phyloP scores from a whole-genome alignment of 1,284 basidiomycete genomes.

The Sutorius eximius region DNA sequence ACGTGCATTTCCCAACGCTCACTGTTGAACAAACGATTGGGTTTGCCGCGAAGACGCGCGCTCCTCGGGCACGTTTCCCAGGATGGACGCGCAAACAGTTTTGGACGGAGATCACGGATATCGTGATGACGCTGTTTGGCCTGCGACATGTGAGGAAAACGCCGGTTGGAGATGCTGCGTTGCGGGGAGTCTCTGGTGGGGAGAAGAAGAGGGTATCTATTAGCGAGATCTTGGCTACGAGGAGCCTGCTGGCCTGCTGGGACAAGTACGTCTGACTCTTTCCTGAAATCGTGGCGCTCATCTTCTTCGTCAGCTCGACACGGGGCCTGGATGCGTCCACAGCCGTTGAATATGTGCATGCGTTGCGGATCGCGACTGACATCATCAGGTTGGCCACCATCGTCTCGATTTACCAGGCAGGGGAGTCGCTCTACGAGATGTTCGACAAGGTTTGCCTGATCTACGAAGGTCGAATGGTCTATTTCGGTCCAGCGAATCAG shows the following conservation, averaged over 20 bases:
- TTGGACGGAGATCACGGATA: slow-evolving; percentile 47
- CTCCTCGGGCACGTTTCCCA: slow-evolving; percentile 49
- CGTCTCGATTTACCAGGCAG: slow-evolving; percentile 72
- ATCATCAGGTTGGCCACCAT: slow-evolving; percentile 54
- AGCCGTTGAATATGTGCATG: slow-evolving; percentile 63
- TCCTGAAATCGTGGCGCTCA: background rate
- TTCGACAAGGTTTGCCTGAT: slow-evolving; percentile 75
- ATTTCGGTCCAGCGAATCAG: slow-evolving; percentile 61
- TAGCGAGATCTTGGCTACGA: slow-evolving; percentile 48
- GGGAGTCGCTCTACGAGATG: slow-evolving; percentile 49
- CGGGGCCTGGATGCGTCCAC: slow-evolving; percentile 74
- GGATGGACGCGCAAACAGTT: slow-evolving; percentile 48
- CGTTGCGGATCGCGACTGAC: slow-evolving; percentile 62
- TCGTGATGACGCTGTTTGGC: slow-evolving; percentile 70
- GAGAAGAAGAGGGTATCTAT: slow-evolving; percentile 75
- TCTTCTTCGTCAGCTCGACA: slow-evolving; percentile 46
- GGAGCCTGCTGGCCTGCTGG: slow-evolving; percentile 50
- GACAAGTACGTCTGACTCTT: slow-evolving; percentile 43
- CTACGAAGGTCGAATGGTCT: slow-evolving; percentile 72
- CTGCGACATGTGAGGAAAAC: slow-evolving; percentile 62
- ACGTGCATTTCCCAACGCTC: slow-evolving; percentile 74
- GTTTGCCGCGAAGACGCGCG: slow-evolving; percentile 63
- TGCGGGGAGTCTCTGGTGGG: slow-evolving; percentile 81
- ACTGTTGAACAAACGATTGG: slow-evolving; percentile 68
- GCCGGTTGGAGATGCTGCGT: slow-evolving; percentile 70